These are phyloP conservation scores for Podospora conica DNA, from an alignment of 495 filamentous ascomycete species.

Conservation along the genomic window DNA sequence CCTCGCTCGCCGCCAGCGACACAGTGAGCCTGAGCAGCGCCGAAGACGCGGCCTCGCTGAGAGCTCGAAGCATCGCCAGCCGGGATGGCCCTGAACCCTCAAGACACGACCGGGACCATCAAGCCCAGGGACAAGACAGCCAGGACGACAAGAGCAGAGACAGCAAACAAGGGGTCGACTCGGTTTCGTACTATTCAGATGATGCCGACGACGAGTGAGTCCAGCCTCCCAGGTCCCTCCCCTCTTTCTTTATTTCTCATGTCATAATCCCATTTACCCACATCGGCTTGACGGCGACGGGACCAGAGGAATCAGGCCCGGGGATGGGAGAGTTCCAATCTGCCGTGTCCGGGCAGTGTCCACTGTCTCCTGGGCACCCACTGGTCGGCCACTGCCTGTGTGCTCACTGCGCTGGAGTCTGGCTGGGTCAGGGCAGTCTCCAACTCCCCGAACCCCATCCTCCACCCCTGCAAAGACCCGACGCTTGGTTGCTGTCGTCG, in stretches of 20 bases:
- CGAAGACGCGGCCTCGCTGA: conserved; percentile 20
- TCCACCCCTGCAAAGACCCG: not conserved
- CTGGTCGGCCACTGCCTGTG: not conserved
- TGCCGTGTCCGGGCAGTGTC: not conserved
- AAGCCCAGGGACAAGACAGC: conserved; percentile 1
- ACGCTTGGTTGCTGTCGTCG: not conserved
- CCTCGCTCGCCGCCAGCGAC: conserved; percentile 21
- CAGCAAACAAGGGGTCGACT: too few relatives aligned
- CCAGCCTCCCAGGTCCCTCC: too few relatives aligned
- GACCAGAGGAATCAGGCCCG: not conserved
- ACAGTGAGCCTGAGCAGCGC: conserved; percentile 17
- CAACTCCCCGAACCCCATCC: not conserved
- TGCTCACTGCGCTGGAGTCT: not conserved
- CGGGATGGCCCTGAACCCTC: conserved; percentile 18
- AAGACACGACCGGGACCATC: conserved; percentile 20
- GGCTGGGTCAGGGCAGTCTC: not conserved
- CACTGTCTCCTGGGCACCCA: not conserved
- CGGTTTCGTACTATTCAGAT: conserved; percentile 20
- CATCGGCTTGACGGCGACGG: too few relatives aligned
- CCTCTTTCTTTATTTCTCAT: not conserved
- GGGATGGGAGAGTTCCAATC: not conserved
- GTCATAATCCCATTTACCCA: not conserved
- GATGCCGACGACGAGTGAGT: conserved; percentile 12
- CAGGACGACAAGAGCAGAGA: conserved; percentile 14
- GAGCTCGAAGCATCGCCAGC: conserved; percentile 18